Conservation (phyloP, 495 filamentous ascomycete species). For the Sordaria brevicollis region DNA sequence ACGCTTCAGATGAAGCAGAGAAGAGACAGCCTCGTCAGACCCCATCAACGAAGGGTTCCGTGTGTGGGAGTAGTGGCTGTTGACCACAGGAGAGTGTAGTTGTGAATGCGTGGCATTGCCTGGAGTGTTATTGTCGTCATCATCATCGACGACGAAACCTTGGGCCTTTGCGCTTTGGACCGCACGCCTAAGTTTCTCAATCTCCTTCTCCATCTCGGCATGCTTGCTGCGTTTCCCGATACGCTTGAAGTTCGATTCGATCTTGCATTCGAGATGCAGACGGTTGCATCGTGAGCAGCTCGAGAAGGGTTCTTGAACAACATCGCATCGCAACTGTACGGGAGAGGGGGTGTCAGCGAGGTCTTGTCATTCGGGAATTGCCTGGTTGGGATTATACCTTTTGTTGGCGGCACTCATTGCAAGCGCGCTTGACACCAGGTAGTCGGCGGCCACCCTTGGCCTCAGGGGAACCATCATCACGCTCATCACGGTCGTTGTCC, state of each 20-base stretch:
- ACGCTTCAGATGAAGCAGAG: slow-evolving; percentile 62
- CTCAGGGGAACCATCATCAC: slow-evolving; percentile 34
- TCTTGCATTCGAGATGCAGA: slow-evolving; percentile 78
- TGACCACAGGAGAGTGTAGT: slow-evolving; percentile 45
- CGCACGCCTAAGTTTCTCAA: slow-evolving; percentile 44
- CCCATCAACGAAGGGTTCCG: slow-evolving; percentile 57
- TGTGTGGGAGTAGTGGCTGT: slow-evolving; percentile 45
- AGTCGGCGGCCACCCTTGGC: slow-evolving; percentile 19
- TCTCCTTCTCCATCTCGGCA: slow-evolving; percentile 86
- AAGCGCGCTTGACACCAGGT: slow-evolving; percentile 75
- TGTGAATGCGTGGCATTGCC: slow-evolving; percentile 30
- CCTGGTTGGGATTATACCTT: slow-evolving; percentile 40
- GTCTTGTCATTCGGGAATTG: background rate
- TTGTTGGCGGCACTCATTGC: slow-evolving; percentile 92
- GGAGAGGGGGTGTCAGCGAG: slow-evolving; percentile 17
- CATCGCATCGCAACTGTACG: slow-evolving; percentile 69
- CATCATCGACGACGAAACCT: slow-evolving; percentile 40
- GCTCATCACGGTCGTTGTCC: slow-evolving; percentile 60
- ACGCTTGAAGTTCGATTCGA: slow-evolving; percentile 89
- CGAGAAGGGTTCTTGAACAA: slow-evolving; percentile 73
- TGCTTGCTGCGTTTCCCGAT: slow-evolving; percentile 84
- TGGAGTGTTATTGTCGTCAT: slow-evolving; percentile 23
- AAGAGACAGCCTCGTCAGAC: slow-evolving; percentile 76
- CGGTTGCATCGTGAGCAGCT: slow-evolving; percentile 77
- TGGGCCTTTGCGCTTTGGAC: slow-evolving; percentile 38